Evolutionary conservation across 768 basidiomycete genomes (phyloP).

Genomic region (Xerocomellus chrysenteron): DNA sequence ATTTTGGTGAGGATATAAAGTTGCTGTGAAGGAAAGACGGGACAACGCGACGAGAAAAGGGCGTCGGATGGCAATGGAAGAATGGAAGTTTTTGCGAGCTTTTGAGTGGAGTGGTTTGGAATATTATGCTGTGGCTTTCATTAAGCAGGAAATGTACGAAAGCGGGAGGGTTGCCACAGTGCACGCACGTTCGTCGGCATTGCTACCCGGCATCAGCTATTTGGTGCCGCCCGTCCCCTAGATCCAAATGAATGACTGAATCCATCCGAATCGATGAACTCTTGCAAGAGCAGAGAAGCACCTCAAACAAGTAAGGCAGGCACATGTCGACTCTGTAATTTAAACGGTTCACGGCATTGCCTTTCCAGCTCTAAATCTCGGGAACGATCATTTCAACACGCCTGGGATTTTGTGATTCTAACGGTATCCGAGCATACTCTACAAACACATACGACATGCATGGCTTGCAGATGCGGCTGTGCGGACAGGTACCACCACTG

Average conservation of each 20-base stretch:
- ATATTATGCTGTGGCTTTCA: conserved; percentile 27
- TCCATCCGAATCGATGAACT: conserved; percentile 12
- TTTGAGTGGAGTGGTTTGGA: conserved; percentile 36
- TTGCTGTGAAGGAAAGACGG: conserved; percentile 11
- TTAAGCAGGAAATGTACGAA: conserved; percentile 22
- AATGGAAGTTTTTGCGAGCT: conserved; percentile 17
- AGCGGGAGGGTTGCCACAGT: conserved; percentile 22
- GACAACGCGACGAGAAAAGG: conserved; percentile 3
- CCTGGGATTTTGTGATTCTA: background rate
- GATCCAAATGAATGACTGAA: conserved; percentile 21
- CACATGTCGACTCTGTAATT: conserved; percentile 20
- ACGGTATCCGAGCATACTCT: conserved; percentile 2
- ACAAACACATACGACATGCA: conserved; percentile 1
- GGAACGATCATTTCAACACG: conserved; percentile 3
- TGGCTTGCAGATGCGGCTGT: background rate
- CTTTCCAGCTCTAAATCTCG: conserved; percentile 7
- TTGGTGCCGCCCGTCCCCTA: conserved; percentile 13
- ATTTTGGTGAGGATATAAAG: background rate
- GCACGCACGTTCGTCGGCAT: conserved; percentile 41
- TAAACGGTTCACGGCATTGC: conserved; percentile 30
- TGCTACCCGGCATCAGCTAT: conserved; percentile 19
- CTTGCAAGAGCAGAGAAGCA: background rate
- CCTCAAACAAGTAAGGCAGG: conserved; percentile 12
- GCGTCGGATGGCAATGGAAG: conserved; percentile 7
- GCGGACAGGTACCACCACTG: conserved; percentile 1